Percentiles rank a stretch among this genome's conserved stretches.
Conservation (phyloP, 2,329 filamentous ascomycete species). For the Zarea fungicola region DNA sequence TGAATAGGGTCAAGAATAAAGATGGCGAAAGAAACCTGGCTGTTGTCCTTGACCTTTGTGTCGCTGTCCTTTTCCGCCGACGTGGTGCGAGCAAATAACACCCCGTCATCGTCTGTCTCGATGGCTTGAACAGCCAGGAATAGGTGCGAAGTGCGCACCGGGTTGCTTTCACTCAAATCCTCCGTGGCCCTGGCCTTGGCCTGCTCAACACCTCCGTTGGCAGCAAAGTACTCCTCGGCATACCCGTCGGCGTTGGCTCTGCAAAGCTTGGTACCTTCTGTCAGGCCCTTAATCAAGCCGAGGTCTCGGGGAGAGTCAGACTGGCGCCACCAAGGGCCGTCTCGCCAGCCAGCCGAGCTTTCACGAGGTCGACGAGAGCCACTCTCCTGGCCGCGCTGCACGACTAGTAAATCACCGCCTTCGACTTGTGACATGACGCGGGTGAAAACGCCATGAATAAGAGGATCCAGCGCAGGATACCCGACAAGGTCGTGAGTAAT, state of each 20-base stretch:
- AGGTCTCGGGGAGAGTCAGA: slow-evolving; percentile 65
- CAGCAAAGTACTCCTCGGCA: slow-evolving; percentile 74
- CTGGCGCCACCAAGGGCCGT: slow-evolving; percentile 94
- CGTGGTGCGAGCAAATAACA: slow-evolving; percentile 61
- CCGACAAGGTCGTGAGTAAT: slow-evolving; percentile 93
- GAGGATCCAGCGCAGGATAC: slow-evolving; percentile 88
- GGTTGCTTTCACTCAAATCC: slow-evolving; percentile 75
- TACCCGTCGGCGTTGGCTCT: slow-evolving; percentile 86
- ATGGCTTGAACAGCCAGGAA: slow-evolving; percentile 95
- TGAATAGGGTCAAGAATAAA: slow-evolving; percentile 87
- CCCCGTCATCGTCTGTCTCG: slow-evolving; percentile 55
- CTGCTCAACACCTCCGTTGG: slow-evolving; percentile 71
- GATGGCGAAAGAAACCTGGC: slow-evolving; percentile 67
- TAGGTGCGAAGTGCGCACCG: slow-evolving; percentile 86
- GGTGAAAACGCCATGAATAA: slow-evolving; percentile 87
- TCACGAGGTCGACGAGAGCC: slow-evolving; percentile 60
- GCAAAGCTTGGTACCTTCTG: slow-evolving; percentile 86
- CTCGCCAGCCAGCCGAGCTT: slow-evolving; percentile 68
- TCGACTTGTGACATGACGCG: slow-evolving; percentile 99
- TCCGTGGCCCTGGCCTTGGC: slow-evolving; percentile 77
- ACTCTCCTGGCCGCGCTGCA: slow-evolving; percentile 88
- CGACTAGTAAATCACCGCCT: slow-evolving; percentile 87
- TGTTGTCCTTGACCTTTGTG: slow-evolving; percentile 50
- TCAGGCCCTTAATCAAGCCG: slow-evolving; percentile 70
- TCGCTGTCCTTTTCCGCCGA: slow-evolving; percentile 51